Base-by-base conservation (phyloP, 257 asterid genomes). In the Fraxinus pennsylvanica region DNA sequence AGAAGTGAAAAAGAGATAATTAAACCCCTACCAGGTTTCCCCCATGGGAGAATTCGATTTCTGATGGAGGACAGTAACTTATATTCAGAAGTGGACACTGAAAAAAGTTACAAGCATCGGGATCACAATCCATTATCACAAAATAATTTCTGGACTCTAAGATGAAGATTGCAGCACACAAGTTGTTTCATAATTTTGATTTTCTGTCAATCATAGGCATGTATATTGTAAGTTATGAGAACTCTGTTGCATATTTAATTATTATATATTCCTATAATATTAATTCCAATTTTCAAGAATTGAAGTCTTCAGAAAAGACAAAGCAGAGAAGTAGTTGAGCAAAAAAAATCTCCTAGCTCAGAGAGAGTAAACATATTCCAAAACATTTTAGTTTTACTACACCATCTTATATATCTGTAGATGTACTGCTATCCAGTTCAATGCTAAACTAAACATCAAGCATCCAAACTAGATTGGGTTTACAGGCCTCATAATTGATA, bases 71-170 rank as follows among this genome's bases (percentile, higher is more conserved):
- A 76, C 91, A 88, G 76, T 85, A 88, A 74, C 88, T 88, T 65
- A 88, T 85, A 74, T 88, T 88, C 85, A 88, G 79, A 70, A 85
- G 87, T 15, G 89, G 91, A 45, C 91, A 88, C 91, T 88, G 83
- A 36, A 22, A 69, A 35, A 71, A 71, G 32, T 65, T 33, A 29
- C 69, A 68, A 43, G 38, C 25, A 77, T 73, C 43, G 76, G 72
- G 75, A 76, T n/a, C 47, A 29, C 65, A 45, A 67, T 67, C 19
- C 61, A 54, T 13, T 25, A 66, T 15, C 33, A 39, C 43, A 70
- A 17, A 22, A 39, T 39, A 32, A 39, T 71, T n/a, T 35, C 21
- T 45, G 65, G 39, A 59, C 8, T 73, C 67, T 4, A 73, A 41
- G 41, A 61, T 66, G 68, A 50, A 22, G 54, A 17, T 52, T 66